Evolutionary conservation across 371 early-diverging fungal genomes (phyloP), one percentile per base, ranked within the genome.

Genomic region (Dentiscutata heterogama): DNA sequence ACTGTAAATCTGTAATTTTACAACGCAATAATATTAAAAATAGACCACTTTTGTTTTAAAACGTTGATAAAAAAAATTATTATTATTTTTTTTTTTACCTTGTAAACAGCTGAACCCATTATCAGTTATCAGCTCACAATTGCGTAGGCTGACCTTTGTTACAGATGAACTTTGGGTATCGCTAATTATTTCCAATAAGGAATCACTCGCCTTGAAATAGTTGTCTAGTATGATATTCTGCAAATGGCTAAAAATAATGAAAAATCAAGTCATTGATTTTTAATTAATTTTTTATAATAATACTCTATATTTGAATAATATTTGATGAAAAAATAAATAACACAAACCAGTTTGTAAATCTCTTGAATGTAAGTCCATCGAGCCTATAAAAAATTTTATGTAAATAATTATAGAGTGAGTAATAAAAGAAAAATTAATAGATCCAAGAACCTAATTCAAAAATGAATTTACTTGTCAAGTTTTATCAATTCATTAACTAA

Each of bases 201-300:
- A 65, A 31, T 65, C 65, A 31, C 25, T 31, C 31, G 65, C 31
- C 25, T 35, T 16, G 35, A 35, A 35, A 65, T 65, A 65, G 20
- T 65, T 65, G 20, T 65, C 65, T 35, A 65, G 31, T 65, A 65
- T 65, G 20, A 65, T 65, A 31, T 65, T 65, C 10, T 65, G 65
- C 25, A 65, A 65, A 65, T 65, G 14, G 31, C 65, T 65, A 35
- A 6, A 31, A 35, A 18, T 65, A 8, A 65, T 31, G 35, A 64
- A 63, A 27, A 35, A 63, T 4, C 16, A 25, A 35, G 27, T 8
- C 31, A 65, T 31, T 8, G 31, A 8, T 11, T 7, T 65, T 31
- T 31, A 6, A 31, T 18, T 65, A 35, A n/a, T n/a, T 42, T 5
- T 42, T 42, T 42, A 42, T 42, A 5, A 42, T 6, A 10, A 10